phyloP scores from a whole-genome alignment of 148 eudicot species.

The Vaccinium vitisidaea region DNA sequence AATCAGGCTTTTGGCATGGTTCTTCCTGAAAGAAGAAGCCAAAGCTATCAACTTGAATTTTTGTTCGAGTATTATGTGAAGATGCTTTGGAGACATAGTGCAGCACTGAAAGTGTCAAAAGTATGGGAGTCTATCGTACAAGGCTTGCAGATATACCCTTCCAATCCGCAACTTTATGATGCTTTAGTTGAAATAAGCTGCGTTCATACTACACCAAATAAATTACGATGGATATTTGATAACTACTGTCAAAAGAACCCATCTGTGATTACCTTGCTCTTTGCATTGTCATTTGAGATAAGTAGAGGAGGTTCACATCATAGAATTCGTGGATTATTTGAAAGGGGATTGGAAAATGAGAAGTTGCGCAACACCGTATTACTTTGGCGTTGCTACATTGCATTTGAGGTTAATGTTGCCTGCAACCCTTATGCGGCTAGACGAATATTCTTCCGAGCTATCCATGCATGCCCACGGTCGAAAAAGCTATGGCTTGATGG shows the following conservation, averaged over 20 bases:
- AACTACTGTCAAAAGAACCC: slow-evolving; percentile 70
- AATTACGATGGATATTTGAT: slow-evolving; percentile 75
- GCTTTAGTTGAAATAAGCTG: slow-evolving; percentile 62
- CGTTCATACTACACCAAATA: slow-evolving; percentile 63
- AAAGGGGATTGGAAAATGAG: slow-evolving; percentile 67
- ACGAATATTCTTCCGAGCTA: slow-evolving; percentile 85
- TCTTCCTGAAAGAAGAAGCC: slow-evolving; percentile 82
- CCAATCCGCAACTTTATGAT: slow-evolving; percentile 52
- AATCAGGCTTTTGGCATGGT: slow-evolving; percentile 79
- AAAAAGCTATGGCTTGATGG: slow-evolving; percentile 93
- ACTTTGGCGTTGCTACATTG: slow-evolving; percentile 87
- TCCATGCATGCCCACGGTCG: slow-evolving; percentile 97
- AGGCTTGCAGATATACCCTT: slow-evolving; percentile 82
- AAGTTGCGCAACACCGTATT: slow-evolving; percentile 52
- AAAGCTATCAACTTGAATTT: slow-evolving; percentile 64
- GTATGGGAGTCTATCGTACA: slow-evolving; percentile 54
- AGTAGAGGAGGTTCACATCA: slow-evolving; percentile 61
- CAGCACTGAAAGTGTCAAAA: slow-evolving; percentile 48
- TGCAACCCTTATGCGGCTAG: slow-evolving; percentile 65
- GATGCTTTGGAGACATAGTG: slow-evolving; percentile 64
- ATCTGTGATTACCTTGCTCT: slow-evolving; percentile 62
- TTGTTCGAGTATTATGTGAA: slow-evolving; percentile 59
- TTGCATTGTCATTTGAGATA: slow-evolving; percentile 75
- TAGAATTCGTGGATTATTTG: slow-evolving; percentile 80
- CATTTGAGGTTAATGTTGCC: slow-evolving; percentile 58